Conservation (phyloP, 768 basidiomycete species). For the Nevesoporus exiguus region DNA sequence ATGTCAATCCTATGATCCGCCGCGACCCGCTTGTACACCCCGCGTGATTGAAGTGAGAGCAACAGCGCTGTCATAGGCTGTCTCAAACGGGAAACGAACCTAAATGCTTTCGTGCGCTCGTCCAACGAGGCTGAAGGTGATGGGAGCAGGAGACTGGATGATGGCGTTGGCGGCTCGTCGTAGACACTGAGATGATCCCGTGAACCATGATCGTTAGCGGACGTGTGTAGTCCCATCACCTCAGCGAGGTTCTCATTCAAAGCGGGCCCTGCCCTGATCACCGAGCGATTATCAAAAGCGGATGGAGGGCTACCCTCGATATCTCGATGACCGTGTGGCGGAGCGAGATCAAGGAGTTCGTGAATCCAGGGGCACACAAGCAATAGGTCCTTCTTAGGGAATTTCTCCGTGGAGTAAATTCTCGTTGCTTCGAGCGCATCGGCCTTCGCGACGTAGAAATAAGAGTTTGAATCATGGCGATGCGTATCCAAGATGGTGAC, state of each 20-base stretch:
- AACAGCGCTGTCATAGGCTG: constrained; percentile 4
- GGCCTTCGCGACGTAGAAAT: neutral
- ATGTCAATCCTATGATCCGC: constrained; percentile 5
- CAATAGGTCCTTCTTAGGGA: neutral
- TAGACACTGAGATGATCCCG: too few relatives aligned
- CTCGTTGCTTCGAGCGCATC: neutral
- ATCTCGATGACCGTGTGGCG: too few relatives aligned
- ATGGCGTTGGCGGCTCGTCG: too few relatives aligned
- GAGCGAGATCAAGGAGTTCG: constrained; percentile 3
- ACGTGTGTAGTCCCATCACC: too few relatives aligned
- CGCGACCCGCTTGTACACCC: constrained; percentile 19
- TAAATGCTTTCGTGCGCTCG: neutral
- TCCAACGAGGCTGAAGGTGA: neutral
- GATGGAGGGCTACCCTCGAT: too few relatives aligned
- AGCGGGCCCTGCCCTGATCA: too few relatives aligned
- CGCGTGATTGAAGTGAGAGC: neutral
- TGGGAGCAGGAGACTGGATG: too few relatives aligned
- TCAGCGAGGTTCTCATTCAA: too few relatives aligned
- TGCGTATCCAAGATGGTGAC: neutral
- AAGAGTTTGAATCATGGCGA: neutral
- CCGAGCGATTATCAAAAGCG: too few relatives aligned
- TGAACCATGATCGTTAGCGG: too few relatives aligned
- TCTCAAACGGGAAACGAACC: constrained; percentile 1
- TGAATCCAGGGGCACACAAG: constrained; percentile 12
- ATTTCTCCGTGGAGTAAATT: neutral